Base-by-base conservation (phyloP, 352 stramenopile genomes). In the Hyaloperonospora brassicae region DNA sequence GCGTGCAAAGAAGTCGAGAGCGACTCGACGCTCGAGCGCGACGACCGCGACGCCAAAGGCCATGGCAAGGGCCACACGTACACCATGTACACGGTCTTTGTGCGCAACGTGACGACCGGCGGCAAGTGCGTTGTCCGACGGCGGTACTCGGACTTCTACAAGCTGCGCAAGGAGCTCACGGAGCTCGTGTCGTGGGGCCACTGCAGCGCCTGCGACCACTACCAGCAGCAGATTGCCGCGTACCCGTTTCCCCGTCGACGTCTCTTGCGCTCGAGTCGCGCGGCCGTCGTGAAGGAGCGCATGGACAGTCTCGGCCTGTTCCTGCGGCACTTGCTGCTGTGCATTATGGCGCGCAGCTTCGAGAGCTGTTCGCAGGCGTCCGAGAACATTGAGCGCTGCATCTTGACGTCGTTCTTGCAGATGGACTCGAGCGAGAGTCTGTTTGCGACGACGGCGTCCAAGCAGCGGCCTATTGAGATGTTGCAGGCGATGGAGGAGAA, bases 121-220 rank as follows among this genome's bases (percentile, higher is more conserved):
- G 67, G 66, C 59, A 93, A 93, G 57, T 86, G 77, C 42, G 77
- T 89, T 34, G 83, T 85, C 39, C 60, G 77, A 31, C 81, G 83
- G 13, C 72, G 83, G n/a, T 93, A 93, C 60, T 91, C 79, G 49
- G 79, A 93, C 62, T 93, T 93, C 52, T 93, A 78, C 64, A 77
- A 87, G 61, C 68, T 93, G 17, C 76, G 83, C 40, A 88, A 89
- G 56, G 71, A 93, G 63, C 76, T 93, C 47, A 79, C 91, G 49
- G 80, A 87, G 57, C 61, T 89, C 55, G 73, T 93, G 31, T 87
- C 74, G 10, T 89, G 76, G 73, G 73, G 70, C 36, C 83, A 93
- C 65, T 93, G 83, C 65, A 39, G 61, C 35, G 74, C 64, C 49
- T 93, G 83, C 56, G 68, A 80, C 39, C 56, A 73, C 36, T 89